phyloP scores from a whole-genome alignment of 805 yeast species.

The Barnettozyma sucrosica region DNA sequence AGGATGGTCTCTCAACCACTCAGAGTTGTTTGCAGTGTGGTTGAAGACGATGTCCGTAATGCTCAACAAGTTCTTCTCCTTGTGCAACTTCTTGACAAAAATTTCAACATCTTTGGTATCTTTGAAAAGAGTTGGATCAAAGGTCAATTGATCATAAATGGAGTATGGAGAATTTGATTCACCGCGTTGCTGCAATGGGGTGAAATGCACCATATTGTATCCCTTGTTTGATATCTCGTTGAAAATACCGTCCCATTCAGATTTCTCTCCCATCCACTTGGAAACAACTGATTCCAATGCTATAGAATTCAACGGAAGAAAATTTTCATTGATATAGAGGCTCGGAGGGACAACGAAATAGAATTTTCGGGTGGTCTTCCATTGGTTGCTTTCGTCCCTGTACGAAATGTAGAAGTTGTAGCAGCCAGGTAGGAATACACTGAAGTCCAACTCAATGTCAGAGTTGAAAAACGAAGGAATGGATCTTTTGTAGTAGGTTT shows the following conservation, averaged over 20 bases:
- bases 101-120: slow-evolving; percentile 46
- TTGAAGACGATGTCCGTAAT: slow-evolving; percentile 91
- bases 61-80: slow-evolving; percentile 58
- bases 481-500: slow-evolving; percentile 44
- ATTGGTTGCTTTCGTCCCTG: slow-evolving; percentile 29
- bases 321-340: slow-evolving; percentile 47
- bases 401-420: slow-evolving; percentile 69
- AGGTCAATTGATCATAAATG: slow-evolving; percentile 75
- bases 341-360: slow-evolving; percentile 81
- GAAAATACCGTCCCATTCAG: slow-evolving; percentile 65
- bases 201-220: slow-evolving; percentile 93
- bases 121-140: slow-evolving; percentile 62
- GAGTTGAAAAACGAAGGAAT: slow-evolving; percentile 55
- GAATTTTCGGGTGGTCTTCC: slow-evolving; percentile 50
- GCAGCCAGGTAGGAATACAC: slow-evolving; percentile 70
- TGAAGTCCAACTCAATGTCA: slow-evolving; percentile 56
- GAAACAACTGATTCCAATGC: slow-evolving; percentile 82
- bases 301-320: slow-evolving; percentile 68
- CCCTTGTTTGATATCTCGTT: slow-evolving; percentile 61
- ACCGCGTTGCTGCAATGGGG: slow-evolving; percentile 89
- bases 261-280: slow-evolving; percentile 77
- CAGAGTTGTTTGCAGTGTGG: slow-evolving; percentile 89
- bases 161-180: slow-evolving; percentile 91
- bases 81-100: slow-evolving; percentile 45
- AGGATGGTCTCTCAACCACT: slow-evolving; percentile 81